Conservation (phyloP, 495 filamentous ascomycete genomes). For the Aspergillus sclerotiicarbonarius region DNA sequence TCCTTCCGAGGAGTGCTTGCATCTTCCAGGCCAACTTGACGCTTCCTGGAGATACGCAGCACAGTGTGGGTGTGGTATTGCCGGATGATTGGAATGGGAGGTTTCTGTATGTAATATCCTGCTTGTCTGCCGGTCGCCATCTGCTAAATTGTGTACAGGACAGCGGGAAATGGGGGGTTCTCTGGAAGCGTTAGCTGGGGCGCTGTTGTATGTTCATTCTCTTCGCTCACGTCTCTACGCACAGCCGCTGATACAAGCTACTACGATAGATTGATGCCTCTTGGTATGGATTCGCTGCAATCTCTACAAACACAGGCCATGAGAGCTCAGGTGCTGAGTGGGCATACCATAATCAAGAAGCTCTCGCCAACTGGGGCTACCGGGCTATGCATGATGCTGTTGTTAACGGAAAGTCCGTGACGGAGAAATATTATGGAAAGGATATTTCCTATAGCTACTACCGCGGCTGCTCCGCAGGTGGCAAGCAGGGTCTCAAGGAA, state of each 20-base stretch:
- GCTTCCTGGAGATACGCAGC: background rate
- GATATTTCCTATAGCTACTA: constrained; percentile 51
- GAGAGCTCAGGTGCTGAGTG: constrained; percentile 37
- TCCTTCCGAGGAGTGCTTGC: background rate
- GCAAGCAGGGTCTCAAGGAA: constrained; percentile 54
- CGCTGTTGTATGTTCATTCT: background rate
- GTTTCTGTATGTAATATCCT: background rate
- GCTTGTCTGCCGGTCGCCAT: background rate
- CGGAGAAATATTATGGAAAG: constrained; percentile 41
- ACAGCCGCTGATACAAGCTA: background rate
- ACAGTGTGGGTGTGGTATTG: background rate
- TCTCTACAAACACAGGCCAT: constrained; percentile 58
- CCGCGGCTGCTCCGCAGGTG: constrained; percentile 58
- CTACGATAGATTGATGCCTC: background rate
- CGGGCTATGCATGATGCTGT: constrained; percentile 17
- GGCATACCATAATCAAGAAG: constrained; percentile 44
- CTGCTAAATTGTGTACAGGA: background rate
- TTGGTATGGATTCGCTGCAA: constrained; percentile 48
- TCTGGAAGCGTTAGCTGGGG: background rate
- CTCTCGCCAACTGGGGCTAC: constrained; percentile 24
- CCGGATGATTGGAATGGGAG: background rate
- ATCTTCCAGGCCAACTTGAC: constrained; percentile 1
- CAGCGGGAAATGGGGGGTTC: background rate
- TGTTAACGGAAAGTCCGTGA: constrained; percentile 31
- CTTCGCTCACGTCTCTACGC: background rate